Base-by-base conservation (phyloP, 176 grass and related monocot species). In the Ensete ventricosum region DNA sequence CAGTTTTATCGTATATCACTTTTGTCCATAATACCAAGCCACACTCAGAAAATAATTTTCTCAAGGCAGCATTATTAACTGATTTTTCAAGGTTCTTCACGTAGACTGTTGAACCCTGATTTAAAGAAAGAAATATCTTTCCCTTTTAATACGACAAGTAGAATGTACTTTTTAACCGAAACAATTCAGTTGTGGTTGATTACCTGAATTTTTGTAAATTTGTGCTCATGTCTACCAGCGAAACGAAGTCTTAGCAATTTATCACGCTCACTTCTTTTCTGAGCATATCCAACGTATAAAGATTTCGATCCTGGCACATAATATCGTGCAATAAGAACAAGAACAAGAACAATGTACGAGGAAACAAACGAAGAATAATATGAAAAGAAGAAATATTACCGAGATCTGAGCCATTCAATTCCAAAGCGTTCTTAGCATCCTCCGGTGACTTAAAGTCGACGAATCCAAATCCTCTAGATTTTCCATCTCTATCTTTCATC, bases 381-480 rank as follows among this genome's bases (percentile, higher is more conserved):
- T 51, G 34, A 69, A n/a, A 13, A 26, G 20, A 20, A 50, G 77
- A 72, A 57, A 63, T 23, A 14, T 53, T 83, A 65, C 75, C 83
- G 55, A 85, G 49, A 22, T 63, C 64, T 52, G 66, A 76, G 58
- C 53, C 72, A 65, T 85, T 62, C 49, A 85, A 14, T 52, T 43
- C 50, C 73, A 84, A 64, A 19, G 82, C 82, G 25, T 49, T 25
- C 60, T 79, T 63, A 52, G 82, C 82, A 21, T 63, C 21, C 70
- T 84, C 77, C 26, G 55, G 43, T 2, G 59, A 70, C 62, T 75
- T 43, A 2, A 76, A 84, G 6, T 69, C 54, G 11, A 84, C 83
- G 69, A 80, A 84, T 4, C 83, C 83, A 52, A 80, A 84, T 14
- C 77, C 77, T 80, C 77, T 78, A 11, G 77, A 80, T 57, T 64